Base-by-base conservation (phyloP, 805 yeast genomes). In the Phaffomyces antillensis region DNA sequence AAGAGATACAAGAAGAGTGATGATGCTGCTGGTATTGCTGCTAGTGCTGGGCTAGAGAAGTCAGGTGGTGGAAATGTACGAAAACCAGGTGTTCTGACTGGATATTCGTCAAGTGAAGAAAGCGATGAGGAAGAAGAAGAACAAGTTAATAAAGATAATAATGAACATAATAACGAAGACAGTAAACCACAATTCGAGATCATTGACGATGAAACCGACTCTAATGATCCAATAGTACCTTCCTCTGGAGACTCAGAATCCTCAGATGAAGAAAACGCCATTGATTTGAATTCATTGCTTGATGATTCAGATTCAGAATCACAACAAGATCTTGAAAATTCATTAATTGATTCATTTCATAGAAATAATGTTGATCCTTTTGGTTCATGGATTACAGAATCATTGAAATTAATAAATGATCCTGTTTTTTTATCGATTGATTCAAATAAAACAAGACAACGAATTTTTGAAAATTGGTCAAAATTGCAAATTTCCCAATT, bases 301-400 rank as follows among this genome's bases (percentile, higher is more conserved):
- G 23, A 20, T 10, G 13, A 28, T 11, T 46, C 47, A 15, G 33
- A 46, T 4, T 37, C 38, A 7, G 48, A 49, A 23, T 32, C 41
- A 8, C 30, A 28, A 28, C 12, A 35, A 20, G 37, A 35, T 20
- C 28, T 51, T 3, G 37, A 40, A 26, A 30, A 38, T 0, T 41
- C 31, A 4, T 76, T 76, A 49, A 44, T 55, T 7, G 47, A 55
- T 8, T 51, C 78, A 34, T 59, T 79, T 10, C 55, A 57, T 5
- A 61, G 54, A 10, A 38, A 53, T 20, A 25, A 57, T 0, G 47
- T 73, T 11, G 68, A 77, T 51, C 77, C 79, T 0, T 72, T 56
- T 45, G 62, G 71, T 2, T 52, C 72, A 0, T 79, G 82, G 83
- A 70, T 70, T 7, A 48, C 58, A 1, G 79, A 76, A 54, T 59